phyloP scores from a whole-genome alignment of 768 basidiomycete genomes.

The Panus rudis region DNA sequence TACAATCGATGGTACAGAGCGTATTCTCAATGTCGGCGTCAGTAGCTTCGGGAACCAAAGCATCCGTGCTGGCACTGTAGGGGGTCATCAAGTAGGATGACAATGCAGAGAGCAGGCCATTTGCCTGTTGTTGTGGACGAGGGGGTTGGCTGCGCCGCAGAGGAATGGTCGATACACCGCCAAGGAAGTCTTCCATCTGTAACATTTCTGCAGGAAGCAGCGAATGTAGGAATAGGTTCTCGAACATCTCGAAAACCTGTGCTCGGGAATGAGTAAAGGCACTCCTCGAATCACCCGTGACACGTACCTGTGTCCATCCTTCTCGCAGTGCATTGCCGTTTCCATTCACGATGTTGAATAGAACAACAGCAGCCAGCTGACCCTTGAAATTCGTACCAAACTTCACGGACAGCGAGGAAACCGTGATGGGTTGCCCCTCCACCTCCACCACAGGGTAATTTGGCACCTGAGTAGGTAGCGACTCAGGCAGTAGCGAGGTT shows the following conservation, averaged over 20 bases:
- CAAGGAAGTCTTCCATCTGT: slow-evolving; percentile 97
- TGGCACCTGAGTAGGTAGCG: slow-evolving; percentile 60
- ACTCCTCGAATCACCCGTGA: not conserved
- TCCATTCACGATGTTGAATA: slow-evolving; percentile 96
- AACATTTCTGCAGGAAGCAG: slow-evolving; percentile 85
- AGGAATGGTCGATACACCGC: slow-evolving; percentile 90
- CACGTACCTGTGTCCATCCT: slow-evolving; percentile 83
- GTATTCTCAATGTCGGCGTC: slow-evolving; percentile 92
- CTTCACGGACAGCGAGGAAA: slow-evolving; percentile 85
- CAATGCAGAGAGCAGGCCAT: slow-evolving; percentile 89
- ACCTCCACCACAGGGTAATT: slow-evolving; percentile 87
- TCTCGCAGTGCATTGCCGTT: slow-evolving; percentile 91
- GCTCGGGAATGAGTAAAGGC: not conserved
- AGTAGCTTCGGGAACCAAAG: slow-evolving; percentile 78
- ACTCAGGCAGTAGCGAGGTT: slow-evolving; percentile 77
- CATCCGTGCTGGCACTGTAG: slow-evolving; percentile 70
- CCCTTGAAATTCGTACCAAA: slow-evolving; percentile 95
- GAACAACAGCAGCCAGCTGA: slow-evolving; percentile 91
- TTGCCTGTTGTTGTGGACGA: slow-evolving; percentile 54
- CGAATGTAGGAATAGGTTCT: slow-evolving; percentile 91
- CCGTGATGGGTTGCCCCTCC: slow-evolving; percentile 83
- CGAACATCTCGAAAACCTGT: slow-evolving; percentile 98
- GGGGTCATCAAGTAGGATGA: slow-evolving; percentile 97
- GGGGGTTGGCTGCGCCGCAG: slow-evolving; percentile 68
- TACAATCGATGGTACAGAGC: slow-evolving; percentile 90